Evolutionary conservation across 2,329 filamentous ascomycete species (phyloP), one percentile per base, ranked within the genome.

Genomic region (Talaromyces sp.): DNA sequence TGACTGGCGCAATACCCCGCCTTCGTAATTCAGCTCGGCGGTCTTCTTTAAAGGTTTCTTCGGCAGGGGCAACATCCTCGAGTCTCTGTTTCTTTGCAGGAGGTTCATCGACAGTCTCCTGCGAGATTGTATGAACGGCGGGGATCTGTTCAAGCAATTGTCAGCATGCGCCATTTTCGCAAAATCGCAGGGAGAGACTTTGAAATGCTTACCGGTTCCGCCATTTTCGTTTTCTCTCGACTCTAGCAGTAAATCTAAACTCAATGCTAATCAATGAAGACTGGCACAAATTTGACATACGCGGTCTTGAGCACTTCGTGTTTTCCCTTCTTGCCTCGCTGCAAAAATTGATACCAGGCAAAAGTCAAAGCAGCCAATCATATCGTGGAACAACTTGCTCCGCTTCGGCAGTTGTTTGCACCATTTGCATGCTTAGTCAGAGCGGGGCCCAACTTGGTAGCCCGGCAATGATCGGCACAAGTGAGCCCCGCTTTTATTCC

Each of bases 1-100:
- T 93, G 76, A 93, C 86, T 9, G 87, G 86, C 22, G 90, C 90
- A 62, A 89, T 80, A 31, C 89, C 89, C 71, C 83, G 87, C 65
- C 73, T 71, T 37, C 78, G 61, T 27, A 56, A 45, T 27, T 33
- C 52, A 22, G 31, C 11, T 37, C 73, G 67, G 78, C 76, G 61
- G 68, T 70, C 50, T 71, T 67, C 54, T 33, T 49, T 37, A 1
- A 27, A 13, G 41, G 69, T 70, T 7, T 70, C 70, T 49, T 74
- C 73, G 35, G 69, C 54, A 15, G 68, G 35, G 1, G 70, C 64
- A 3, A 69, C n/a, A 27, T 75, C 74, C 7, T 85, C 82, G 61
- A 86, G 74, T 77, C 85, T 90, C 69, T 84, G 79, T 71, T 86
- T 84, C 79, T 90, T 90, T 61, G 84, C 77, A 45, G 85, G 81